These are phyloP conservation scores for Suillus weaverae DNA, from an alignment of 768 basidiomycete species.

Conservation along the genomic window DNA sequence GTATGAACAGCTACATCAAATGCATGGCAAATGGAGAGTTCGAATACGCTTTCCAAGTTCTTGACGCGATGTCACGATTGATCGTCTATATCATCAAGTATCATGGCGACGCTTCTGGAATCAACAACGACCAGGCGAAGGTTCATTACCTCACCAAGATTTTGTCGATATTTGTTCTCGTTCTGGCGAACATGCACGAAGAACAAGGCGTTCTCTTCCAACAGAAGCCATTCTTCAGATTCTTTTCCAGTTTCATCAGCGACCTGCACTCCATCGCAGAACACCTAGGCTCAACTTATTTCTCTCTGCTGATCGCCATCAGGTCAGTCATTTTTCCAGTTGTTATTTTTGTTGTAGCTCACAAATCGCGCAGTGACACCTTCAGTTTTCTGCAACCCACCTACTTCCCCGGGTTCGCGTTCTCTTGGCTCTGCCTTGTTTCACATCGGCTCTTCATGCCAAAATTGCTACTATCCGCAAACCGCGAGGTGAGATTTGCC, in stretches of 20 bases:
- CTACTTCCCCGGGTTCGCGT: slow-evolving; percentile 97
- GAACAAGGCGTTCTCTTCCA: slow-evolving; percentile 90
- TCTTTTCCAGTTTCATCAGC: slow-evolving; percentile 94
- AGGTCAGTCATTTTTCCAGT: slow-evolving; percentile 50
- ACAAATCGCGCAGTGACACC: slow-evolving; percentile 65
- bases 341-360: slow-evolving; percentile 1
- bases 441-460: slow-evolving; percentile 98
- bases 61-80: slow-evolving; percentile 92
- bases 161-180: slow-evolving; percentile 93
- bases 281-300: slow-evolving; percentile 85
- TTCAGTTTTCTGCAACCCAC: slow-evolving; percentile 95
- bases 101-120: slow-evolving; percentile 91
- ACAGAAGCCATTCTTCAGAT: slow-evolving; percentile 97
- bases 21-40: slow-evolving; percentile 70
- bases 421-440: slow-evolving; percentile 96
- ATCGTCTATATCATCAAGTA: slow-evolving; percentile 99
- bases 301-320: slow-evolving; percentile 83
- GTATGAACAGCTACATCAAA: slow-evolving; percentile 85
- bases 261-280: slow-evolving; percentile 87
- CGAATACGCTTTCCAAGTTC: slow-evolving; percentile 81
- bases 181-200: slow-evolving; percentile 92
- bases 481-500: slow-evolving; percentile 66
- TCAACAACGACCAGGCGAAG: slow-evolving; percentile 93
- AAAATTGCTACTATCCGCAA: slow-evolving; percentile 82
- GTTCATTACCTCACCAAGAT: slow-evolving; percentile 97